Evolutionary conservation across 257 asterid genomes (phyloP), one percentile per base, ranked within the genome.

Genomic region (Verbena officinalis): DNA sequence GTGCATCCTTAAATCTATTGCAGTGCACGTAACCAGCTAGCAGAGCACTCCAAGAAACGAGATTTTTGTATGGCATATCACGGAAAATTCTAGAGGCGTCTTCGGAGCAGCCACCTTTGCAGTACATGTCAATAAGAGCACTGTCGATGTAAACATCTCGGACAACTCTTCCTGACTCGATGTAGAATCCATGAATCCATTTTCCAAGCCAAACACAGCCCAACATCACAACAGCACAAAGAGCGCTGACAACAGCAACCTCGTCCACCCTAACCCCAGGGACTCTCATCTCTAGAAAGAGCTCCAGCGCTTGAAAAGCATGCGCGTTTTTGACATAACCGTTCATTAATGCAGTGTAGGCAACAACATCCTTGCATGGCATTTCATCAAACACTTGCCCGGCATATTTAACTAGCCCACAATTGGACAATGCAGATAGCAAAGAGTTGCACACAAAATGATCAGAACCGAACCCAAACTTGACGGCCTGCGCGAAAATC

Each of bases 51-150:
- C 91, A 84, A 36, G 81, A 79, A 58, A 84, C 77, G 24, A 69
- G 44, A 43, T 84, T 82, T 64, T 58, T 75, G 65, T 39, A 33
- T 33, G 74, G 79, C 84, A 70, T 79, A 9, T 65, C 75, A 9
- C 15, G 69, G 24, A 84, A 81, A 43, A 68, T 82, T 57, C 33
- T 61, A 43, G 68, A 42, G 4, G 88, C 86, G 42, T 81, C 86
- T 12, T 77, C 74, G 16, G 76, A 74, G 30, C 49, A 69, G 14
- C 77, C 78, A 20, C 84, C 70, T 44, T 81, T 84, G 38, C 70
- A 68, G 65, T 84, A 84, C 91, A 84, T 84, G 69, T 84, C 84
- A 36, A 84, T 70, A 14, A 81, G 80, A 44, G 84, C 82, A 45
- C 84, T 79, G 43, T 62, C 75, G 14, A 84, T 55, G 19, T 74